phyloP scores from a whole-genome alignment of 768 basidiomycete species.

The Psilocybe cyanescens region DNA sequence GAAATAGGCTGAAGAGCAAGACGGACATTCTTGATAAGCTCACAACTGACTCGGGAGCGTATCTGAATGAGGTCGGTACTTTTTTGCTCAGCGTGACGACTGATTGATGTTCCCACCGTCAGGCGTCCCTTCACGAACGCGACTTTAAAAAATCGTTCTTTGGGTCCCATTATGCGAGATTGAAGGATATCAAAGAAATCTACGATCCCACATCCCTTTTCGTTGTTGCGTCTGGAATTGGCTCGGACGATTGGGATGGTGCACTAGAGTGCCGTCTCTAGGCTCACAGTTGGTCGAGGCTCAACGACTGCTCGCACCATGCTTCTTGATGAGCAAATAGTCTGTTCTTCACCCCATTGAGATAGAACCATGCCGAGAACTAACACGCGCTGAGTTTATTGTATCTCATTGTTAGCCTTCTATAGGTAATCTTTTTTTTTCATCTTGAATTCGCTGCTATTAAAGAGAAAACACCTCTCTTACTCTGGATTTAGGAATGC shows the following conservation, averaged over 20 bases:
- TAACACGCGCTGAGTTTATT: too few species aligned
- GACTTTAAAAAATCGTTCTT: constrained; percentile 49
- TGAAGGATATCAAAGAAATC: constrained; percentile 45
- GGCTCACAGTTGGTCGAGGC: too few species aligned
- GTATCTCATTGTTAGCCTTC: too few species aligned
- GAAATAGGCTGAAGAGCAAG: constrained; percentile 20
- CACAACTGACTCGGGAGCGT: constrained; percentile 42
- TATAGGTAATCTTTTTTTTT: too few species aligned
- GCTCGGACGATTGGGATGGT: constrained; percentile 52
- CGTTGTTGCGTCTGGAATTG: constrained; percentile 49
- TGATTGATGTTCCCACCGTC: background rate
- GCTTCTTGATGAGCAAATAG: too few species aligned
- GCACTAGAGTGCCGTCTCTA: constrained; percentile 26
- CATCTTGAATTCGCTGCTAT: too few species aligned
- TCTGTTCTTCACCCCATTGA: too few species aligned
- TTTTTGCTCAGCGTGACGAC: background rate
- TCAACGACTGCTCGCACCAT: too few species aligned
- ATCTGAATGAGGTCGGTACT: constrained; percentile 51
- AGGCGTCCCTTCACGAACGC: constrained; percentile 48
- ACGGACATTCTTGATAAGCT: constrained; percentile 28
- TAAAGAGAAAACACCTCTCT: too few species aligned
- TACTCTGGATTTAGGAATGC: too few species aligned
- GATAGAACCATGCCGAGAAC: too few species aligned
- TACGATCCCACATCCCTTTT: constrained; percentile 52
- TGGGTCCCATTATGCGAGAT: constrained; percentile 42